Conservation (phyloP, 495 filamentous ascomycete genomes). For the Collariella sp. region DNA sequence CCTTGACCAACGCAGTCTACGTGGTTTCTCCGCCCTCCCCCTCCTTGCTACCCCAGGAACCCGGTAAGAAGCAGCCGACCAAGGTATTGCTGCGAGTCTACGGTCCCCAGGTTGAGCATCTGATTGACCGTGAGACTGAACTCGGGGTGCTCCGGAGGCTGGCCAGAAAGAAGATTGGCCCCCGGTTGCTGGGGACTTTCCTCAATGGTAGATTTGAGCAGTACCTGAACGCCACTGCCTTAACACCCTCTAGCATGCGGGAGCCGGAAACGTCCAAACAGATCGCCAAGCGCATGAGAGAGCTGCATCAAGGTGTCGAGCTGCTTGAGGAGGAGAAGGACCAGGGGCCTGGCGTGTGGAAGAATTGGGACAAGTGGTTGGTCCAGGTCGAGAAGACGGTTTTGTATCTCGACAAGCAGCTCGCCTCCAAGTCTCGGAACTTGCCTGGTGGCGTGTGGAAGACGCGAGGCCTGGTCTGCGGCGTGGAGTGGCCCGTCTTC, state of each 20-base stretch:
- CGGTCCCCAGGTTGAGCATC: slow-evolving; percentile 87
- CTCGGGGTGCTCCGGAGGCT: slow-evolving; percentile 78
- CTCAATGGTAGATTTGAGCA: slow-evolving; percentile 94
- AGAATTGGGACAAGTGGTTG: slow-evolving; percentile 95
- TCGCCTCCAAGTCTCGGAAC: slow-evolving; percentile 27
- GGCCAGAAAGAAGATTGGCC: slow-evolving; percentile 85
- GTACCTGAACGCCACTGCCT: slow-evolving; percentile 71
- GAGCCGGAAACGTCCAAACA: slow-evolving; percentile 76
- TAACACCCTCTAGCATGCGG: slow-evolving; percentile 69
- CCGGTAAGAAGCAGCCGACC: slow-evolving; percentile 34
- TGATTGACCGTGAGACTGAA: slow-evolving; percentile 90
- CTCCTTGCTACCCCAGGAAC: slow-evolving; percentile 29
- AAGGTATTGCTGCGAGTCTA: slow-evolving; percentile 91
- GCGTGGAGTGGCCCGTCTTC: slow-evolving; percentile 76
- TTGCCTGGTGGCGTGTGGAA: slow-evolving; percentile 49
- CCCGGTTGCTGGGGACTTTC: slow-evolving; percentile 88
- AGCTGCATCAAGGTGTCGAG: slow-evolving; percentile 89
- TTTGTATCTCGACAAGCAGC: slow-evolving; percentile 63
- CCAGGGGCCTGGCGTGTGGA: slow-evolving; percentile 73
- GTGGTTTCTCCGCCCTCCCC: slow-evolving; percentile 74
- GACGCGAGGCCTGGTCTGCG: slow-evolving; percentile 66
- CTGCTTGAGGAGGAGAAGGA: slow-evolving; percentile 68
- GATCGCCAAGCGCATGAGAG: slow-evolving; percentile 97
- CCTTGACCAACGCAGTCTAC: slow-evolving; percentile 92
- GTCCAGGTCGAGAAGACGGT: slow-evolving; percentile 69